These are phyloP conservation scores for Trichoderma oligosporum DNA, from an alignment of 2,329 filamentous ascomycete species.

Conservation along the genomic window DNA sequence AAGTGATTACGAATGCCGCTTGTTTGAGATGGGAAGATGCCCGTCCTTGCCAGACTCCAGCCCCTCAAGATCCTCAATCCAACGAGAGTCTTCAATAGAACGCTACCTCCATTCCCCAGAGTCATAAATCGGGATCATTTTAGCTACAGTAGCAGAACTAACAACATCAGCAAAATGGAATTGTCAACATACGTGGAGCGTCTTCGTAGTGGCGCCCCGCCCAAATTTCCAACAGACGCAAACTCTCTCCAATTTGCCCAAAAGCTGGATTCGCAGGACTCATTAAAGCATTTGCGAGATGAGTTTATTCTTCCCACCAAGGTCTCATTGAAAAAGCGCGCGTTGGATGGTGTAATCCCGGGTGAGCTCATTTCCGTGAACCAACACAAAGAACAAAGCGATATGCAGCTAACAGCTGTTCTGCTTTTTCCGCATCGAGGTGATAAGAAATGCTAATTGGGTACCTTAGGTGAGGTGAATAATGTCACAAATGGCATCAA, in stretches of 20 bases:
- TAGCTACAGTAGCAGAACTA: background rate
- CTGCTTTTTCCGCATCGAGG: too few species aligned
- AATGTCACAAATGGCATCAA: constrained; percentile 29
- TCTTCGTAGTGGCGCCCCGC: constrained; percentile 39
- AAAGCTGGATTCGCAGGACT: constrained; percentile 57
- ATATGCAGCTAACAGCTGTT: background rate
- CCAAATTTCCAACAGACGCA: constrained; percentile 47
- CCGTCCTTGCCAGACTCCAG: background rate
- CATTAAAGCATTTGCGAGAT: constrained; percentile 57
- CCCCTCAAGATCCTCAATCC: background rate
- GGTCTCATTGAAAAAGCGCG: constrained; percentile 63
- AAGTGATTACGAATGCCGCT: constrained; percentile 18
- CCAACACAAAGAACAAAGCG: background rate
- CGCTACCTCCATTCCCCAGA: background rate
- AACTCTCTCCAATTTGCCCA: constrained; percentile 47
- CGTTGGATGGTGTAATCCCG: constrained; percentile 45
- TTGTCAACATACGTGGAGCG: constrained; percentile 37
- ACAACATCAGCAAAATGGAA: constrained; percentile 35
- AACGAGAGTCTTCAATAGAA: background rate
- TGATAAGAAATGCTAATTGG: background rate
- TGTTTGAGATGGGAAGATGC: background rate
- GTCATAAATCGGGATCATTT: background rate
- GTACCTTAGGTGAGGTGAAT: background rate
- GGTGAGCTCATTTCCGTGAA: constrained; percentile 30
- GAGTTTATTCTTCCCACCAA: constrained; percentile 78